A percentile compares a stretch with the other conserved stretches of the same genome.
phyloP scores from a whole-genome alignment of 345 rosid genomes.

The Diplotaxis tenuifolia region DNA sequence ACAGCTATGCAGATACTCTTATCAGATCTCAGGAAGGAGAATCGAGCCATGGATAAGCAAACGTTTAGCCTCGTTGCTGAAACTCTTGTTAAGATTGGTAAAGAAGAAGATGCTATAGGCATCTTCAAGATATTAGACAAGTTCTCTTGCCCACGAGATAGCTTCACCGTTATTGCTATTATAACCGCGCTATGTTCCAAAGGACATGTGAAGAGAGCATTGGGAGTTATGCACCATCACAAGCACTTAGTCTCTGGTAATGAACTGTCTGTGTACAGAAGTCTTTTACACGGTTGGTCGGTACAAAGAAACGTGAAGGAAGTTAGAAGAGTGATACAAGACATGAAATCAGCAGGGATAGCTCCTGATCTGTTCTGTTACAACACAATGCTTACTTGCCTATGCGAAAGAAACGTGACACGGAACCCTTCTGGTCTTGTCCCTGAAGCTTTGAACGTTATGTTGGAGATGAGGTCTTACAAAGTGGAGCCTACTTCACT shows the following conservation, averaged over 20 bases:
- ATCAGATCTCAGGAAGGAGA: constrained; percentile 61
- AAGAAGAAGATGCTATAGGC: constrained; percentile 80
- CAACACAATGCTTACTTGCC: constrained; percentile 67
- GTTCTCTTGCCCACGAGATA: constrained; percentile 65
- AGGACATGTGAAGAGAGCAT: constrained; percentile 82
- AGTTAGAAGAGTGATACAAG: constrained; percentile 65
- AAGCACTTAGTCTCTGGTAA: constrained; percentile 48
- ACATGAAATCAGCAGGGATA: constrained; percentile 63
- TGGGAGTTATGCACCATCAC: constrained; percentile 72
- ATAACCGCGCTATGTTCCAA: constrained; percentile 68
- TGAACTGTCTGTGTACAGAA: constrained; percentile 55
- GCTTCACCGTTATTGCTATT: constrained; percentile 53
- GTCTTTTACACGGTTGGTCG: constrained; percentile 73
- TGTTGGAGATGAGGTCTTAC: constrained; percentile 79
- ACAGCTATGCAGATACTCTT: constrained; percentile 59
- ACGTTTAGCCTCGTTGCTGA: constrained; percentile 65
- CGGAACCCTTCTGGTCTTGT: constrained; percentile 81
- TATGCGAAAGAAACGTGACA: constrained; percentile 59
- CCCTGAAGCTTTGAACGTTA: constrained; percentile 79
- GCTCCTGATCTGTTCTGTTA: constrained; percentile 68
- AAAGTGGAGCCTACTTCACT: constrained; percentile 54
- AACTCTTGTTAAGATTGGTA: constrained; percentile 64
- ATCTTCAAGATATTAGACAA: constrained; percentile 82
- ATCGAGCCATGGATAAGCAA: constrained; percentile 54
- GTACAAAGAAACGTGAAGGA: constrained; percentile 60